Base-by-base conservation (phyloP, 2,329 filamentous ascomycete species). In the Rugonectria rugulosa region DNA sequence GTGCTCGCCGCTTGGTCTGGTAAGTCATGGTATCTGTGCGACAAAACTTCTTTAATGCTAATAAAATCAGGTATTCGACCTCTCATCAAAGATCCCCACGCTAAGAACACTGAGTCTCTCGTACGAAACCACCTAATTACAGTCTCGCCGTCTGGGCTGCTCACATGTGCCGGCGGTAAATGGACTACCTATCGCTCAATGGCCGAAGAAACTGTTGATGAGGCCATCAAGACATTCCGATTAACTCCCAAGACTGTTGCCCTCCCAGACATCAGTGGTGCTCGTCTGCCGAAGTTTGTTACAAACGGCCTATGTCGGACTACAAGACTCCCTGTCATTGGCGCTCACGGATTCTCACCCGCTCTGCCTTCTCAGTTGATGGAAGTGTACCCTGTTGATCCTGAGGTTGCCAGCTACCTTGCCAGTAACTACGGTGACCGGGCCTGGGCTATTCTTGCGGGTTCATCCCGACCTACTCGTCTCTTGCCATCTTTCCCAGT, bases 101-200 rank as follows among this genome's bases (percentile, higher is more conserved):
- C 90, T 60, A 87, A 88, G 74, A 92, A 91, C 71, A 93, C 91
- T 17, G 88, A 94, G 72, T 91, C 90, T 45, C 85, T 94, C 44
- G 90, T 95, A 55, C 89, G 90, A 63, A 93, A 89, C 75, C 90
- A 95, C 70, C 81, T 95, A 46, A 84, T 94, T 63, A 89, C 89
- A 46, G 83, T 89, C 36, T 93, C 90, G 17, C 75, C 84, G 6
- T 90, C 89, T 2, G 90, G 90, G 12, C 82, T 95, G 14, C 77
- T 95, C 63, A 94, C 90, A 46, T 92, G 90, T 72, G 89, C 90
- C 27, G 90, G 90, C 65, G 90, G 90, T 59, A 95, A 94, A 76
- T 94, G 90, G 90, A 95, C 90, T 6, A 95, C 90, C 10, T 95
- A 94, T 76, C 88, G 90, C 51, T 89, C 93, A 71, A 95, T 95